Base-by-base conservation (phyloP, 2,329 filamentous ascomycete genomes). In the Elsinoe fawcettii region DNA sequence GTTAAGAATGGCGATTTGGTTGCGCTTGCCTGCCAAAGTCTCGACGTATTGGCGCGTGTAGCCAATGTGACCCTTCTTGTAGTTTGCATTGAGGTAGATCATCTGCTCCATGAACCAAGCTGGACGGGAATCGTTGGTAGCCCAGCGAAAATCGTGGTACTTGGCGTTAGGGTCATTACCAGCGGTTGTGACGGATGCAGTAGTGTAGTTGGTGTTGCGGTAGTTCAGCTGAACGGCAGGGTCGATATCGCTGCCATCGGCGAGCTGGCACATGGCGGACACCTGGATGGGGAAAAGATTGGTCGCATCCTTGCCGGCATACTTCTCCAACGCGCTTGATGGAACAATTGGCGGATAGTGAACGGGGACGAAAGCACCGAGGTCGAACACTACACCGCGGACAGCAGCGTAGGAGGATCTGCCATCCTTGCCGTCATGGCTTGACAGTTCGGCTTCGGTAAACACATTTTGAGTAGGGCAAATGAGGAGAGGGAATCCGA, bases 61-160 rank as follows among this genome's bases (percentile, higher is more conserved):
- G 23, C 90, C 93, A 53, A 99, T 77, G 61, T 84, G 85, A 51
- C 93, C 93, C 71, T 95, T 95, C 73, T 87, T 86, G 77, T 87
- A 97, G 63, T 84, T 85, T 30, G 82, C 73, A 64, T 86, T 87
- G 55, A 99, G 75, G 69, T 84, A 83, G 30, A 84, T 78, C 80
- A 96, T 90, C 70, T 91, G 85, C 73, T 99, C 89, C 58, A 80
- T 86, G 74, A 92, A 97, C 93, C 93, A 99, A 68, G 96, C 90
- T 1, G 86, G 84, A 9, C 91, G 85, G 53, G 81, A 86, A 67
- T 96, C 88, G 63, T 90, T 89, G 32, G 81, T 89, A 67, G 82
- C 90, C 67, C 80, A 84, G 59, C 93, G 84, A 81, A 99, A 99
- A 69, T 99, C 93, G 67, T 99, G 93, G 69, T 95, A 99, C 61